phyloP scores from a whole-genome alignment of 1,284 basidiomycete genomes.

The Tremellales sp. region DNA sequence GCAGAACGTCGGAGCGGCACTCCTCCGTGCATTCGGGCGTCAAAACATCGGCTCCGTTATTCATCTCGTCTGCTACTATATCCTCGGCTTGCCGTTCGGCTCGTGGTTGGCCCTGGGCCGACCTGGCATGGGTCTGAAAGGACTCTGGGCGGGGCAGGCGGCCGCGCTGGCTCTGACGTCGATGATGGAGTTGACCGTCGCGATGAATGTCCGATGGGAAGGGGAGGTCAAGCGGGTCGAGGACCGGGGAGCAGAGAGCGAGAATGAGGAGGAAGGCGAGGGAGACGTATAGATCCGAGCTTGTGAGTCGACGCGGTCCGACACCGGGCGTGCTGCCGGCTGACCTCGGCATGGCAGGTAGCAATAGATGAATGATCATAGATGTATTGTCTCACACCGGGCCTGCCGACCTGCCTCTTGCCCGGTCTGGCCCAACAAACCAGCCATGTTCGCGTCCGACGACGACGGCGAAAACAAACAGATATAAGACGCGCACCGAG shows the following conservation, averaged over 20 bases:
- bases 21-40: slow-evolving; percentile 27
- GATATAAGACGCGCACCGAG: no score
- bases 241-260: slow-evolving; percentile 15
- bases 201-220: slow-evolving; percentile 23
- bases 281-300: no score
- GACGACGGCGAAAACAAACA: no score
- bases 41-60: slow-evolving; percentile 27
- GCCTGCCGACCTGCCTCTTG: no score
- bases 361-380: no score
- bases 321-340: no score
- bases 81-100: slow-evolving; percentile 28
- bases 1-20: slow-evolving; percentile 28
- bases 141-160: slow-evolving; percentile 31
- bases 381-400: no score
- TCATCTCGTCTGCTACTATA: slow-evolving; percentile 22
- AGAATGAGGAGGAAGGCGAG: slow-evolving; percentile 3
- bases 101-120: slow-evolving; percentile 20
- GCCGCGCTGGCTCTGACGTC: slow-evolving; percentile 18
- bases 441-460: no score
- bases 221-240: slow-evolving; percentile 21
- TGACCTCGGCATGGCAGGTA: no score
- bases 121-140: slow-evolving; percentile 21
- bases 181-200: slow-evolving; percentile 18
- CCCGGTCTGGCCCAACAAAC: no score
- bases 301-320: no score